phyloP scores from a whole-genome alignment of 108 stramenopile genomes.

The Seminavis robusta region DNA sequence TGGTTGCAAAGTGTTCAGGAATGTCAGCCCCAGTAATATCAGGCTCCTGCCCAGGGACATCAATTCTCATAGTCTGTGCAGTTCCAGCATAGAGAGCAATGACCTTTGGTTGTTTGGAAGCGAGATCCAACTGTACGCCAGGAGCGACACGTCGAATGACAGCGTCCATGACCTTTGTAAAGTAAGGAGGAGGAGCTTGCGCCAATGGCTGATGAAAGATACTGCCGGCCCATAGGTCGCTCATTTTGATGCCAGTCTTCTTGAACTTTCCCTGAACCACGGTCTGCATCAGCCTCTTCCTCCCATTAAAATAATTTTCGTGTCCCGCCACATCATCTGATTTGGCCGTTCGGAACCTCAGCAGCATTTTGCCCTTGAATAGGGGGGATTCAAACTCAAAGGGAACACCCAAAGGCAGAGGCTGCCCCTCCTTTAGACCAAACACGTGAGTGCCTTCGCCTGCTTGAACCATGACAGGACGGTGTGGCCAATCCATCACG shows the following conservation, averaged over 20 bases:
- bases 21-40: slow-evolving; percentile 4
- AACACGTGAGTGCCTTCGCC: too few relatives aligned
- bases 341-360: slow-evolving; percentile 33
- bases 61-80: slow-evolving; percentile 10
- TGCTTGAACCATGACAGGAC: too few relatives aligned
- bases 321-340: slow-evolving; percentile 32
- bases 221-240: slow-evolving; percentile 53
- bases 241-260: slow-evolving; percentile 30
- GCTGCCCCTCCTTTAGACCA: too few relatives aligned
- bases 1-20: neutral
- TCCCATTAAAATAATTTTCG: slow-evolving; percentile 45
- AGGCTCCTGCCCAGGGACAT: slow-evolving; percentile 15
- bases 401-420: slow-evolving; percentile 18
- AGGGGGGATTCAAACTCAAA: slow-evolving; percentile 45
- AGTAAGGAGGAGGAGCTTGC: slow-evolving; percentile 4
- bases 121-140: slow-evolving; percentile 12
- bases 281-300: slow-evolving; percentile 49
- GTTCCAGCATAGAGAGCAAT: slow-evolving; percentile 6
- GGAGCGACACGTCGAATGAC: slow-evolving; percentile 12
- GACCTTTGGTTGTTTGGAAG: slow-evolving; percentile 9
- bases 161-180: neutral
- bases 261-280: slow-evolving; percentile 65
- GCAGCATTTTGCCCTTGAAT: slow-evolving; percentile 49
- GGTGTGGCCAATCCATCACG: too few relatives aligned
- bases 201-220: slow-evolving; percentile 43